phyloP scores from a whole-genome alignment of 768 basidiomycete species.

The Boletus bicolor region DNA sequence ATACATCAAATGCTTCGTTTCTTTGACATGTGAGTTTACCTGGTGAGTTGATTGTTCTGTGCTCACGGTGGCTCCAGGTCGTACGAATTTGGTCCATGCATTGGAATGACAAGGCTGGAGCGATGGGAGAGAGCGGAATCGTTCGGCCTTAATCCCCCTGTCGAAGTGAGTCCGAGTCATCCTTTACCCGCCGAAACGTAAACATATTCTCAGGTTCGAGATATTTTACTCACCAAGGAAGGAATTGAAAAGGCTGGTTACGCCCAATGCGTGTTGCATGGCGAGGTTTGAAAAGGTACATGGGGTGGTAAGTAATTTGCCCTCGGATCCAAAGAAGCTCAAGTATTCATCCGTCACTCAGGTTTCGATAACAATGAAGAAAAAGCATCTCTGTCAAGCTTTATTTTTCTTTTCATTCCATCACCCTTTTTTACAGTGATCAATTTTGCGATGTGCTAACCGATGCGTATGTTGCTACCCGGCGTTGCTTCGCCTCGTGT shows the following conservation, averaged over 20 bases:
- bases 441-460: background rate
- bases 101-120: slow-evolving; percentile 76
- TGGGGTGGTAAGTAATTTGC: background rate
- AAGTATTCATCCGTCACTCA: background rate
- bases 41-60: background rate
- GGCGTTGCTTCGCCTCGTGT: background rate
- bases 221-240: slow-evolving; percentile 71
- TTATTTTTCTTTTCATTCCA: background rate
- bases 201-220: slow-evolving; percentile 53
- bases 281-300: slow-evolving; percentile 26
- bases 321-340: background rate
- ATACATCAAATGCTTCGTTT: slow-evolving; percentile 71
- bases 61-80: slow-evolving; percentile 42
- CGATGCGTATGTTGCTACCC: background rate
- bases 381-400: background rate
- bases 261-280: slow-evolving; percentile 60
- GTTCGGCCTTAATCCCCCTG: slow-evolving; percentile 77
- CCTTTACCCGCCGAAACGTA: background rate
- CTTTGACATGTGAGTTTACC: slow-evolving; percentile 64
- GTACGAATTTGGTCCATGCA: slow-evolving; percentile 78
- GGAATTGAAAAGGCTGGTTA: slow-evolving; percentile 53
- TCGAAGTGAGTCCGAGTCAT: slow-evolving; percentile 50
- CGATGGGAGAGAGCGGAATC: slow-evolving; percentile 83
- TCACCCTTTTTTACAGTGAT: background rate
- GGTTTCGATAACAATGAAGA: background rate